Base-by-base conservation (phyloP, 139 green algal species). In the Bryopsis sp. region DNA sequence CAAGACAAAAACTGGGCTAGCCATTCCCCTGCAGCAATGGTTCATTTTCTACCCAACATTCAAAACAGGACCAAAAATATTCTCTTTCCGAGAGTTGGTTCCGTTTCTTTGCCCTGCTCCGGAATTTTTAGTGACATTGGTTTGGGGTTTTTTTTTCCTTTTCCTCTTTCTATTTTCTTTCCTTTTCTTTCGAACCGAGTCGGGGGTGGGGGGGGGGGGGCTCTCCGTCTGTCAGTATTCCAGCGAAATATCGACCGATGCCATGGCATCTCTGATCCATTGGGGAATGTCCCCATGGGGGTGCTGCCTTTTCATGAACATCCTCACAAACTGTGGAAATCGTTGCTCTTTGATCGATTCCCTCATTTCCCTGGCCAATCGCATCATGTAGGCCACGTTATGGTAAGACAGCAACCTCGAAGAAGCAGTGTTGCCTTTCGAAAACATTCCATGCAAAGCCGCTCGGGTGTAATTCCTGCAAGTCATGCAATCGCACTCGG, bases 271-370 rank as follows among this genome's bases (percentile, higher is more conserved):
- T 8, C 48, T 7, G 6, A 29, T 36, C 62, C 62, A 69, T 3
- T 11, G 26, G 36, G 47, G 67, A 34, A 78, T 34, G 36, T 69
- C 22, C 24, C 36, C 84, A 26, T 43, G 11, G 1, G 80, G 80
- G 76, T 81, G 86, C 57, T 83, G 77, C 26, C 37, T 33, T 0
- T 24, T 24, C 29, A 92, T 70, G 39, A 84, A 88, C 33, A 70
- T 4, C 7, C 64, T 63, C 32, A 88, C 86, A 69, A 77, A 88
- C 3, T 75, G 64, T n/a, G 70, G 64, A 43, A 88, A 85, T 5
- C 58, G 67, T 34, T 72, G 39, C 59, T 80, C 58, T 19, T 47
- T 70, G 57, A 91, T 90, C 4, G 84, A 75, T 3, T 72, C 8
- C 34, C 78, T 71, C 11, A 91, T 89, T 15, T 82, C 60, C 3